Conservation (phyloP, 75 land plant species). For the Ceratopteris richardii region DNA sequence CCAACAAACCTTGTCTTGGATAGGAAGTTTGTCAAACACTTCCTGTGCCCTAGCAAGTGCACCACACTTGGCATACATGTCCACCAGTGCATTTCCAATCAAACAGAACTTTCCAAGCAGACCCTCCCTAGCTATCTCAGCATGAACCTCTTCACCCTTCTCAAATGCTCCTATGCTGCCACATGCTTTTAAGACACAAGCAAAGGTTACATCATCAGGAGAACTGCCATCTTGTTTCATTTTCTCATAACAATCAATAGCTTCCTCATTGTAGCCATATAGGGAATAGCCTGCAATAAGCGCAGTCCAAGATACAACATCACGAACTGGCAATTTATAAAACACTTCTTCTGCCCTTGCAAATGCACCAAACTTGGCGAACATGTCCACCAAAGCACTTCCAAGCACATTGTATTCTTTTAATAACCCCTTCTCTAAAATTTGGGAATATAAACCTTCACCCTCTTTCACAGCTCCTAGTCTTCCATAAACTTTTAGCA, state of each 20-base stretch:
- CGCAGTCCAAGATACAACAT: slow-evolving; percentile 13
- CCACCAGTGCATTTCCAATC: slow-evolving; percentile 11
- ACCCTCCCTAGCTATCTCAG: neutral
- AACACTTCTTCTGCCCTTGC: slow-evolving; percentile 10
- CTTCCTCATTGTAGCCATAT: slow-evolving; percentile 19
- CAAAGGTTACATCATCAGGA: slow-evolving; percentile 28
- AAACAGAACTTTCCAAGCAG: neutral
- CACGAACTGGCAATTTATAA: slow-evolving; percentile 13
- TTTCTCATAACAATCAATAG: slow-evolving; percentile 18
- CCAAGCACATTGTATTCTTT: neutral
- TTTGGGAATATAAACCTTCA: slow-evolving; percentile 6
- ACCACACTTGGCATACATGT: slow-evolving; percentile 31
- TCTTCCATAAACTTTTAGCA: slow-evolving; percentile 25
- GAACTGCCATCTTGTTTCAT: slow-evolving; percentile 16
- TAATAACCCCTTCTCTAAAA: slow-evolving; percentile 5
- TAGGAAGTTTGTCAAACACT: slow-evolving; percentile 9
- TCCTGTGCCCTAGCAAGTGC: neutral
- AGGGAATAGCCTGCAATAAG: slow-evolving; percentile 17
- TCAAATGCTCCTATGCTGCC: slow-evolving; percentile 7
- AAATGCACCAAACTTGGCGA: slow-evolving; percentile 16
- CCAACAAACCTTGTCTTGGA: slow-evolving; percentile 25
- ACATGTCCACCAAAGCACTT: slow-evolving; percentile 2
- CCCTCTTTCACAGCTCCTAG: slow-evolving; percentile 8
- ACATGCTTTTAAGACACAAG: slow-evolving; percentile 31
- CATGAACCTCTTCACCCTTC: slow-evolving; percentile 9